phyloP scores from a whole-genome alignment of 305 asterid genomes.

The Fraxinus sp. region DNA sequence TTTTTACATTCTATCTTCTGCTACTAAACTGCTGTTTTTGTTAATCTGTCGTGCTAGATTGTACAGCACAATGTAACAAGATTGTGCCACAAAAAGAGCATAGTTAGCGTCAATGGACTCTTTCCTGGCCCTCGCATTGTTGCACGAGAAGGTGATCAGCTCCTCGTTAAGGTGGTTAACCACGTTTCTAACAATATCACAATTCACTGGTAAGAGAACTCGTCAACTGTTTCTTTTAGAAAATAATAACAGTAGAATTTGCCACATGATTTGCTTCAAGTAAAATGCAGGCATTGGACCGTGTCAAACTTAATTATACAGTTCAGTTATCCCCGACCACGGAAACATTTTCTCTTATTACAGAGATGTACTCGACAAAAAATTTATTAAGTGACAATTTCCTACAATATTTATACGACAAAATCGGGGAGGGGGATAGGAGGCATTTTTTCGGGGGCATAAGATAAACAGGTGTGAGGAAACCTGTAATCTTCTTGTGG shows the following conservation, averaged over 20 bases:
- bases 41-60: conserved; percentile 33
- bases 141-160: conserved; percentile 58
- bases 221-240: not conserved
- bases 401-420: not conserved
- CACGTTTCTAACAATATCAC: conserved; percentile 48
- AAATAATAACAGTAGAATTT: not conserved
- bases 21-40: not conserved
- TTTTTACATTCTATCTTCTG: not conserved
- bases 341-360: not conserved
- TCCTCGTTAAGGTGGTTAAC: conserved; percentile 52
- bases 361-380: not conserved
- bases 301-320: not conserved
- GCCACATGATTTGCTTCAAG: not conserved
- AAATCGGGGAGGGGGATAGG: not conserved
- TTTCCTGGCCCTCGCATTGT: conserved; percentile 57
- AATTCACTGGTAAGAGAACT: conserved; percentile 53
- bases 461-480: not conserved
- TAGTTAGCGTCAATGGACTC: conserved; percentile 49
- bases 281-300: not conserved
- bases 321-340: not conserved
- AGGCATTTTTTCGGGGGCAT: not conserved
- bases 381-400: not conserved
- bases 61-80: conserved; percentile 53
- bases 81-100: conserved; percentile 56
- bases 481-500: not conserved